These are phyloP conservation scores for Neonectria magnoliae DNA, from an alignment of 2,329 filamentous ascomycete species.

Conservation along the genomic window DNA sequence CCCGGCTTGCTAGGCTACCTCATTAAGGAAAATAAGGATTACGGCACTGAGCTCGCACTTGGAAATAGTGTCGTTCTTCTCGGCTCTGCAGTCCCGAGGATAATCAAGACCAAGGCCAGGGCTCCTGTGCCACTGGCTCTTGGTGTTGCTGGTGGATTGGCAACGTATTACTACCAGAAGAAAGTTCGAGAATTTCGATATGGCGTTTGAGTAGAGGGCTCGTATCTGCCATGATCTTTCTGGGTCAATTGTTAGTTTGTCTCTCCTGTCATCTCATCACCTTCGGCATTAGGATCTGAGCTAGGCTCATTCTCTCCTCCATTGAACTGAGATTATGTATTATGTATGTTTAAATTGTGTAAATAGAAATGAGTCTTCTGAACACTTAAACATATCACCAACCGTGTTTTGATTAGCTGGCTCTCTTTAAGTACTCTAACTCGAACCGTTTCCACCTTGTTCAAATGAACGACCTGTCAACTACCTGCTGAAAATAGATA, in stretches of 20 bases:
- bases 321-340: neutral
- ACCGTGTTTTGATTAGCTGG: neutral
- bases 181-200: slow-evolving; percentile 53
- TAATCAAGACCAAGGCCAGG: slow-evolving; percentile 51
- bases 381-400: neutral
- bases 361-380: neutral
- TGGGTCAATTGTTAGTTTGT: neutral
- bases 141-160: slow-evolving; percentile 46
- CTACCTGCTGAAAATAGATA: neutral
- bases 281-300: neutral
- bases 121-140: slow-evolving; percentile 51
- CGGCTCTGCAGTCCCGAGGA: slow-evolving; percentile 50
- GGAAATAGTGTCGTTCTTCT: slow-evolving; percentile 52
- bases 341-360: neutral
- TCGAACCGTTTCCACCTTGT: too few species aligned
- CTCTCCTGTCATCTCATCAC: neutral
- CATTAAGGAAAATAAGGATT: slow-evolving; percentile 54
- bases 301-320: neutral
- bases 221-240: neutral
- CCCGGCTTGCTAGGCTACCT: slow-evolving; percentile 47
- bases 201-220: slow-evolving; percentile 27
- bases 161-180: slow-evolving; percentile 54
- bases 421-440: neutral
- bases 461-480: neutral
- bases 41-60: slow-evolving; percentile 53